phyloP scores from a whole-genome alignment of 2,329 filamentous ascomycete species.

The Ilyonectria sp. region DNA sequence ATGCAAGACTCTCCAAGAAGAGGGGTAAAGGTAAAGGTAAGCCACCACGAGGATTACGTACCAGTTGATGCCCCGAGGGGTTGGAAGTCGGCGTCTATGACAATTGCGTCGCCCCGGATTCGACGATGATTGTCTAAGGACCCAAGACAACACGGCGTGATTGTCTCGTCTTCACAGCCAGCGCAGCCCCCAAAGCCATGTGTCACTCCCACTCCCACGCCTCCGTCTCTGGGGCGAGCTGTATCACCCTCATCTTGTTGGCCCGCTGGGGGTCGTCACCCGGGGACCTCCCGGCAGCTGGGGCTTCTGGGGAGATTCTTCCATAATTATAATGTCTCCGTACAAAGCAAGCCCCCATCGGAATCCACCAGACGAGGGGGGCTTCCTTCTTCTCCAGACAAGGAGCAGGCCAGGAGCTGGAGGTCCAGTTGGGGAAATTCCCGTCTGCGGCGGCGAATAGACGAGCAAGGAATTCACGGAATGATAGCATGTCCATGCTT shows the following conservation, averaged over 20 bases:
- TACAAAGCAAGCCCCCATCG: neutral
- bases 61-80: neutral
- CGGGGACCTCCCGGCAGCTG: neutral
- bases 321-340: too few relatives aligned
- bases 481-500: neutral
- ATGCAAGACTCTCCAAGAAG: neutral
- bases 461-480: neutral
- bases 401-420: neutral
- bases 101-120: neutral
- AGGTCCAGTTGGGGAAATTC: neutral
- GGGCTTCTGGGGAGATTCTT: too few relatives aligned
- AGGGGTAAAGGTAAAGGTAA: neutral
- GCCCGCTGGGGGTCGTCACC: neutral
- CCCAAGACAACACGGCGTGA: neutral
- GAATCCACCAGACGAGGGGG: neutral
- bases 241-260: neutral
- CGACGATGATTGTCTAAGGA: neutral
- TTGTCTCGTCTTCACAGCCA: neutral
- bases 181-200: neutral
- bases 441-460: neutral
- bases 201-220: neutral
- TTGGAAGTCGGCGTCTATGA: neutral
- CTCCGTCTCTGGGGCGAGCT: neutral
- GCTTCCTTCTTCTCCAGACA: neutral
- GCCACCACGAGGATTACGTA: neutral